Evolutionary conservation across 371 early-diverging fungal genomes (phyloP).

Genomic region (Synchytrium microbalum): DNA sequence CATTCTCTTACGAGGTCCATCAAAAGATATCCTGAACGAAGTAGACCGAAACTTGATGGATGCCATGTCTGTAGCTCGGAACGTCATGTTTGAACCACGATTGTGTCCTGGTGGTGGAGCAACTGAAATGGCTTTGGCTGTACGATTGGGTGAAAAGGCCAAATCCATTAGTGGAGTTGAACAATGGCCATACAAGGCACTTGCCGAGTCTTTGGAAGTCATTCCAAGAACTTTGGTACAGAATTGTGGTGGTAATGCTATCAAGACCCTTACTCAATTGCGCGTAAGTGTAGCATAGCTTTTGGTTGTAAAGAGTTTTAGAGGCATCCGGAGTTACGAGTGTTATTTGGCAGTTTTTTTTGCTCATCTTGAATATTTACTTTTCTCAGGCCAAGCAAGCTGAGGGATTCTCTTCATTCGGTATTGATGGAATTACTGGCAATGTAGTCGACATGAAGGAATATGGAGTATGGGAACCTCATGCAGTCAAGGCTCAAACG

Average conservation of each 20-base stretch:
- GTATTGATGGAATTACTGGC: slow-evolving; percentile 95
- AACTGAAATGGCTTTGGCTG: slow-evolving; percentile 98
- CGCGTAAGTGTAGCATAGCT: slow-evolving; percentile 38
- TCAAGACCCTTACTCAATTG: slow-evolving; percentile 88
- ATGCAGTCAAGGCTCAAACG: slow-evolving; percentile 98
- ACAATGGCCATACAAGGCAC: slow-evolving; percentile 93
- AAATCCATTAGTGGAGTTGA: slow-evolving; percentile 85
- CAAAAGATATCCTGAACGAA: slow-evolving; percentile 98
- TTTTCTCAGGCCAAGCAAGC: slow-evolving; percentile 78
- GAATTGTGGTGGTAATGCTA: slow-evolving; percentile 98
- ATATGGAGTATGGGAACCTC: slow-evolving; percentile 98
- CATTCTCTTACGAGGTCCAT: slow-evolving; percentile 95
- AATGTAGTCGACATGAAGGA: slow-evolving; percentile 93
- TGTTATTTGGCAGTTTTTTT: slow-evolving; percentile 5
- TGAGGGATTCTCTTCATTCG: slow-evolving; percentile 67
- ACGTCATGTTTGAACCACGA: slow-evolving; percentile 89
- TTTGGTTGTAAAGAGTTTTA: not conserved
- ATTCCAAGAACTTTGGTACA: slow-evolving; percentile 97
- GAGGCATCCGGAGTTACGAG: not conserved
- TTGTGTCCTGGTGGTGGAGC: slow-evolving; percentile 99
- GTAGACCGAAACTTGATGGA: slow-evolving; percentile 99
- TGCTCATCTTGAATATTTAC: not conserved
- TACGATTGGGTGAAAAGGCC: slow-evolving; percentile 79
- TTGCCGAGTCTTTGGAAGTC: slow-evolving; percentile 94
- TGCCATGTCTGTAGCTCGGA: slow-evolving; percentile 98